Base-by-base conservation (phyloP, 2,329 filamentous ascomycete species). In the Colletotrichum filicis region DNA sequence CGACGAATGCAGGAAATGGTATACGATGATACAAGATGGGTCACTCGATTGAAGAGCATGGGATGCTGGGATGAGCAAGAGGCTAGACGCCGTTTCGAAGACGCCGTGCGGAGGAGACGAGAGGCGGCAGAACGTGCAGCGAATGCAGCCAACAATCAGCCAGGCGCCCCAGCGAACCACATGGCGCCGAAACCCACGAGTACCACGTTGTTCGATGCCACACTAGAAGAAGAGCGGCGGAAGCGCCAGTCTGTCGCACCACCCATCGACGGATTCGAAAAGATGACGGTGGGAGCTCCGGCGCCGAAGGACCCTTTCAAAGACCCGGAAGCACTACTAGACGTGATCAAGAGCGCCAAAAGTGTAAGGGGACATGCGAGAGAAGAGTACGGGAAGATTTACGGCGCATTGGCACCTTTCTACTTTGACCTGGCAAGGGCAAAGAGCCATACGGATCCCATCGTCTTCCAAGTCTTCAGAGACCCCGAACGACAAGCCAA, bases 11-110 rank as follows among this genome's bases (percentile, higher is more conserved):
- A 93, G 80, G 97, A 99, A 84, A 99, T 99, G 95, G 95, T 98
- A 3, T 99, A 98, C 83, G 97, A 99, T 82, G 97, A 99, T 82
- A 94, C 95, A 62, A 90, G 96, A 85, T 99, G 97, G 97, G 93
- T 98, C 52, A 91, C 94, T 75, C 90, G 94, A 75, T 84, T 99
- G 67, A 93, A 93, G 80, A 92, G 89, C 71, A 98, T 99, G 92
- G 94, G 93, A 2, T 93, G 94, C 76, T 99, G 97, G 97, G 93
- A 97, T 79, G 97, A 99, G 80, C 82, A 86, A 4, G 96, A 98
- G 80, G 97, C 97, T 5, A 89, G 95, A 74, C 91, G 90, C 76
- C 87, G 94, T 66, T 94, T 95, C 65, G 96, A 98, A 74, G 92
- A 96, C 28, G 88, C 89, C 8, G 88, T 92, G 78, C 85, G 86